A percentile compares a stretch with the other conserved stretches of the same genome.
Evolutionary conservation across 73 alveolate genomes (phyloP).

Genomic region (Symbiodinium natans): DNA sequence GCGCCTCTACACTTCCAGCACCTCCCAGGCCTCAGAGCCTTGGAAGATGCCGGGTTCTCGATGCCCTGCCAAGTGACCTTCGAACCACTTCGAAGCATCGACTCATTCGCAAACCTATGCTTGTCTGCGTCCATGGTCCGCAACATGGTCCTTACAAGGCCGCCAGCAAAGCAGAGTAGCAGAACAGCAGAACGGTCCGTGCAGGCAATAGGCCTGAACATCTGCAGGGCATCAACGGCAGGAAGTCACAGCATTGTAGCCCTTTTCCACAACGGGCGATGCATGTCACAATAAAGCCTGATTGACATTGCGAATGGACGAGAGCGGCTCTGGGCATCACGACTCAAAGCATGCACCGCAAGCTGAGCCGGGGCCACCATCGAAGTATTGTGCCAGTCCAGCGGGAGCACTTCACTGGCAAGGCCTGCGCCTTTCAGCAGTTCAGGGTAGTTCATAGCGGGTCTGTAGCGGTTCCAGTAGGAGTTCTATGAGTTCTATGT

Average conservation of each 20-base stretch:
- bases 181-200: not conserved
- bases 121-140: not conserved
- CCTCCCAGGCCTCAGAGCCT: not conserved
- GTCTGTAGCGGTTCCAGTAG: not conserved
- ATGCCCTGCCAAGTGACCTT: too few species aligned
- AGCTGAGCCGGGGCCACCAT: not conserved
- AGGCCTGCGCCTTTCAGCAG: not conserved
- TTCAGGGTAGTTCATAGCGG: not conserved
- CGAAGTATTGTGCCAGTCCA: not conserved
- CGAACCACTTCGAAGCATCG: not conserved
- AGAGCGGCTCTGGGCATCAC: too few species aligned
- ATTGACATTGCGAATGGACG: too few species aligned
- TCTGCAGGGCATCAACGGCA: not conserved
- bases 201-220: not conserved
- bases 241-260: not conserved
- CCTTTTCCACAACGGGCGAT: not conserved
- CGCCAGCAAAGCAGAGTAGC: not conserved
- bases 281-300: too few species aligned
- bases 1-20: not conserved
- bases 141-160: not conserved
- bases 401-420: slow-evolving; percentile 8
- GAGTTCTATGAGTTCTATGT: not conserved
- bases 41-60: slow-evolving; percentile 11
- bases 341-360: not conserved
- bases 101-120: too few species aligned